Conservation (phyloP, 495 filamentous ascomycete genomes). For the Aspergillus kassunensis region DNA sequence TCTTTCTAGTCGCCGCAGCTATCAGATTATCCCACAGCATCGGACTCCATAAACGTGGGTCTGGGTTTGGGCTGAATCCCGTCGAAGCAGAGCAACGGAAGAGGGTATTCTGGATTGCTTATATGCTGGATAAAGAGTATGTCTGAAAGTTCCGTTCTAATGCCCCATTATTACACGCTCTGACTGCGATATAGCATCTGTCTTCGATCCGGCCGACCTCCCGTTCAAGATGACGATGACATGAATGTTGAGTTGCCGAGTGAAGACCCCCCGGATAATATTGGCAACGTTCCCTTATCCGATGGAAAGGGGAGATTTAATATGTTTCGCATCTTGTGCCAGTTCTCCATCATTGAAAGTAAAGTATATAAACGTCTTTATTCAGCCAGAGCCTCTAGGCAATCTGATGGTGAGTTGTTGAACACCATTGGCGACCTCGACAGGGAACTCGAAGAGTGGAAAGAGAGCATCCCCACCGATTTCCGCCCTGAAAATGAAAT, state of each 20-base stretch:
- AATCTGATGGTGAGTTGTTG: slow-evolving; percentile 88
- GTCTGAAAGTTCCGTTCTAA: slow-evolving; percentile 11
- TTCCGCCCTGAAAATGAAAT: slow-evolving; percentile 96
- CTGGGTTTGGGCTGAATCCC: slow-evolving; percentile 82
- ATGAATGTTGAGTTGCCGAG: slow-evolving; percentile 96
- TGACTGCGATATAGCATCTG: slow-evolving; percentile 56
- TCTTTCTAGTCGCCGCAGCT: slow-evolving; percentile 88
- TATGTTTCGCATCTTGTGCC: slow-evolving; percentile 85
- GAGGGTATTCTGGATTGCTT: slow-evolving; percentile 97
- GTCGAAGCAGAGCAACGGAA: slow-evolving; percentile 94
- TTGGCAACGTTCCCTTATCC: slow-evolving; percentile 86
- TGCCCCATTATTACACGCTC: slow-evolving; percentile 13
- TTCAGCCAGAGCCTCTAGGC: slow-evolving; percentile 84
- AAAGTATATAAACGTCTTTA: slow-evolving; percentile 93
- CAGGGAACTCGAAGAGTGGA: slow-evolving; percentile 91
- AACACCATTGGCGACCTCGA: slow-evolving; percentile 97
- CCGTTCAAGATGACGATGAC: slow-evolving; percentile 94
- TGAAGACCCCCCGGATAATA: slow-evolving; percentile 83
- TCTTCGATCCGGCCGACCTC: slow-evolving; percentile 85
- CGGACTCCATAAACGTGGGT: slow-evolving; percentile 88
- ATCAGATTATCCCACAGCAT: slow-evolving; percentile 92
- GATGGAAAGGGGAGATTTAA: slow-evolving; percentile 94
- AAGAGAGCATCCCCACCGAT: slow-evolving; percentile 88
- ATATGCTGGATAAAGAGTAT: slow-evolving; percentile 89
- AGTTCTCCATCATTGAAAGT: slow-evolving; percentile 86